Evolutionary conservation across 2,329 filamentous ascomycete genomes (phyloP), one percentile per base, ranked within the genome.

Genomic region (Myriangium duriaei): DNA sequence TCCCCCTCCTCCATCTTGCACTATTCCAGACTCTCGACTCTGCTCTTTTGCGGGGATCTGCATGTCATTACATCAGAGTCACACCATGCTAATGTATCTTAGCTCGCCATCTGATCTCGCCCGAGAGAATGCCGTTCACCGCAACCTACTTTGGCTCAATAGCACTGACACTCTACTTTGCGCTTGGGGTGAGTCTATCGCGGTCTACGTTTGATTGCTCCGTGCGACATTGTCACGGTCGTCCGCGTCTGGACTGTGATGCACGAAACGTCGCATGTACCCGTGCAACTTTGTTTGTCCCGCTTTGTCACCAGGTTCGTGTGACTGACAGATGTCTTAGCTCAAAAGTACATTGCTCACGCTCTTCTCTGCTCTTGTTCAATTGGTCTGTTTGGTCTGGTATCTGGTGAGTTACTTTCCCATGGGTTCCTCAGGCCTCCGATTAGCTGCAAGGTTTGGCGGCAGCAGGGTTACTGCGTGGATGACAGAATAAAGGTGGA

Each of bases 351-450:
- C 82, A 29, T 63, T 92, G 45, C 74, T 96, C 47, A 96, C 91
- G 11, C 68, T 96, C 39, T 65, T 95, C 46, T 81, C 86, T 14
- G 78, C 84, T 44, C 70, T 95, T 43, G 65, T 87, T 49, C 91
- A 98, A 58, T 69, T 96, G 39, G 77, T 79, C 37, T 82, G 81
- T 45, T 67, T 96, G 46, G 47, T 84, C 32, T 96, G 88, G 88
- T 96, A 96, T 63, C 70, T 95, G 32, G 78, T 96, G 59, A 93
- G 84, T 62, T 98, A 98, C 61, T 96, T 96, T 53, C 91, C 91
- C 16, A 94, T 96, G 87, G 91, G 91, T 29, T 83, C 82, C 41
- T 82, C 79, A 39, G 85, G 91, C 30, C 64, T 98, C 47, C 79
- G 88, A 42, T 75, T 94, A 48, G 86, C 86, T 41, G 84, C 86